phyloP scores from a whole-genome alignment of 2,329 filamentous ascomycete genomes.

The Penicillium nordicum region DNA sequence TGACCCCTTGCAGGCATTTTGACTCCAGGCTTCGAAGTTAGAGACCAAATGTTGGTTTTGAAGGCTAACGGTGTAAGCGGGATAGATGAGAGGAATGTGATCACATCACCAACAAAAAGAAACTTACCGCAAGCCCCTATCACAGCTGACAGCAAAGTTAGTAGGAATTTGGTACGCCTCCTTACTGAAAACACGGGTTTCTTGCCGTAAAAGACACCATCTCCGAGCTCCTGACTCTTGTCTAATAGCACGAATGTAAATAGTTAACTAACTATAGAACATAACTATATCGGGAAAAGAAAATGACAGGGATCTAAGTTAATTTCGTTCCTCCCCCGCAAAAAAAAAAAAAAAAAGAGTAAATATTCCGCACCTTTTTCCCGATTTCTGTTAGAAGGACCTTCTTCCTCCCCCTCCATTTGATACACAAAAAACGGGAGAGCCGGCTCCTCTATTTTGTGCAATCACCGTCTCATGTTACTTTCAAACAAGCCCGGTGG shows the following conservation, averaged over 20 bases:
- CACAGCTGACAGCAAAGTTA: not conserved
- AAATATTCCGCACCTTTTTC: not conserved
- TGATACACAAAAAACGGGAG: not conserved
- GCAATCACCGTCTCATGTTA: constrained; percentile 1
- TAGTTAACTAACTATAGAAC: not conserved
- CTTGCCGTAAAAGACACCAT: constrained; percentile 9
- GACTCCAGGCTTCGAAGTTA: not conserved
- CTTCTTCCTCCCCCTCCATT: no score
- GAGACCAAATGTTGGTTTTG: not conserved
- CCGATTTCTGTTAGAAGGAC: not conserved
- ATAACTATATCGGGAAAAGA: not conserved
- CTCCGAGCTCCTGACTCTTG: constrained; percentile 2
- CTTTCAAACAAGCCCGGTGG: constrained; percentile 2
- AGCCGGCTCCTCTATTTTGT: not conserved
- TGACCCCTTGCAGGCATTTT: constrained; percentile 7
- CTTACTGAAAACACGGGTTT: constrained; percentile 5
- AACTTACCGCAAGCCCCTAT: constrained; percentile 1
- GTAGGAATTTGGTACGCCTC: constrained; percentile 6
- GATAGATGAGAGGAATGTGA: not conserved
- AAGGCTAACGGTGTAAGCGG: not conserved
- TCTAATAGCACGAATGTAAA: not conserved
- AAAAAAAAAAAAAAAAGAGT: not conserved
- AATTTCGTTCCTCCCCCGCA: not conserved
- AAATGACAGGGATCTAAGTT: not conserved
- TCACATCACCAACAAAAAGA: not conserved